Conservation (phyloP, 495 filamentous ascomycete species). For the Penicillium desertorum region DNA sequence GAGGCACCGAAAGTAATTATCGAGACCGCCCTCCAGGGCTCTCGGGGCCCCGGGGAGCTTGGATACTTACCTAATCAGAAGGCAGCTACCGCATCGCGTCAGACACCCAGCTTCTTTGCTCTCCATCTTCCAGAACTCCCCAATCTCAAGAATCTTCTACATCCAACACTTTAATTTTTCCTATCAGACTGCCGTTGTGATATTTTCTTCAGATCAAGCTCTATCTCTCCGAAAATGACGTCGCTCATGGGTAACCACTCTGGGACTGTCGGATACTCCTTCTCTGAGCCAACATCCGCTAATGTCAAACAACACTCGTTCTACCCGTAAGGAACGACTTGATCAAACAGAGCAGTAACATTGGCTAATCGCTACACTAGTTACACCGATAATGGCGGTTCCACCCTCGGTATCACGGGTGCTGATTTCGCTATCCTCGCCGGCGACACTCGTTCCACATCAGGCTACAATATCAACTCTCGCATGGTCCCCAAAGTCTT, state of each 20-base stretch:
- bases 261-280: slow-evolving; percentile 59
- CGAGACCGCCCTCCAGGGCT: not conserved
- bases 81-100: slow-evolving; percentile 47
- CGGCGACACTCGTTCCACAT: slow-evolving; percentile 91
- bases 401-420: slow-evolving; percentile 91
- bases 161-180: slow-evolving; percentile 8
- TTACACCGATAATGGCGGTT: slow-evolving; percentile 97
- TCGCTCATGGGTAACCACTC: slow-evolving; percentile 46
- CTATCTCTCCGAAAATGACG: slow-evolving; percentile 37
- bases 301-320: slow-evolving; percentile 74
- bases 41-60: slow-evolving; percentile 14
- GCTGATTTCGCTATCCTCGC: slow-evolving; percentile 93
- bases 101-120: slow-evolving; percentile 28
- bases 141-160: slow-evolving; percentile 11
- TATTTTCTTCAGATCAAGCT: not conserved
- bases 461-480: slow-evolving; percentile 98
- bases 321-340: slow-evolving; percentile 68
- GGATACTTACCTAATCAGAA: slow-evolving; percentile 40
- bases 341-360: not conserved
- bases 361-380: slow-evolving; percentile 43
- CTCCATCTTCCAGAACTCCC: slow-evolving; percentile 14
- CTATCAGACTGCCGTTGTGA: not conserved
- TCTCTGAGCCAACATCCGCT: slow-evolving; percentile 51
- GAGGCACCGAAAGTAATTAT: not conserved
- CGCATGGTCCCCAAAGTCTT: slow-evolving; percentile 93